Percentiles rank a stretch among this genome's conserved stretches.
These are phyloP conservation scores for Miscanthus lutarioriparius DNA, from an alignment of 176 grass and related monocot genomes.

Conservation along the genomic window DNA sequence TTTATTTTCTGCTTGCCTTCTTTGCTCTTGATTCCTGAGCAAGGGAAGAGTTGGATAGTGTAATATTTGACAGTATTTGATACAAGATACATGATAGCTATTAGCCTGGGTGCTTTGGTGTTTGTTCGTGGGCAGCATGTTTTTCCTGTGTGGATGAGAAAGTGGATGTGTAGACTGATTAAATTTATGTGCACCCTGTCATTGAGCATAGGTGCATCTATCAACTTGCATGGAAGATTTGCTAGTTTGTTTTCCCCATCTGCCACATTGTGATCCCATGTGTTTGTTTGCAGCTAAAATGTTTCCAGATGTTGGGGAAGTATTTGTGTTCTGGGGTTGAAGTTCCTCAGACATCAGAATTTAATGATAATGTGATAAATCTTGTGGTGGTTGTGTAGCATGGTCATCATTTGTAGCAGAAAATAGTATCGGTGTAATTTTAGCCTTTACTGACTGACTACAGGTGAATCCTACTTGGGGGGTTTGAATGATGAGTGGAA, in stretches of 20 bases:
- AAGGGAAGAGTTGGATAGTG: background rate
- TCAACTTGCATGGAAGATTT: background rate
- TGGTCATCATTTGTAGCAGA: background rate
- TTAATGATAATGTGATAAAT: background rate
- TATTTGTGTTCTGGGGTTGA: background rate
- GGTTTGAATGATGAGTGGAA: background rate
- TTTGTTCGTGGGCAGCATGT: background rate
- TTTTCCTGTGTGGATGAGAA: background rate
- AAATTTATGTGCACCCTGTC: background rate
- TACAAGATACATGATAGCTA: background rate
- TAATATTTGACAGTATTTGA: background rate
- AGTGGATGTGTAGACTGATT: background rate
- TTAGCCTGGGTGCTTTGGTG: slow-evolving; percentile 6
- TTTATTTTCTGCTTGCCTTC: slow-evolving; percentile 16
- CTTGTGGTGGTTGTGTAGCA: background rate
- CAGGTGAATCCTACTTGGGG: background rate
- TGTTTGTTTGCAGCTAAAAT: slow-evolving; percentile 15
- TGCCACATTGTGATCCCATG: background rate
- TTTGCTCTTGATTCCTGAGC: slow-evolving; percentile 8
- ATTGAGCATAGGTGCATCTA: background rate
- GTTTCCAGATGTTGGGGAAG: background rate
- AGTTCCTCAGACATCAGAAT: background rate
- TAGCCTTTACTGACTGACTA: background rate
- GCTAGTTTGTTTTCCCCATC: background rate
- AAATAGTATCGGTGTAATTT: background rate